Evolutionary conservation across 139 green algal genomes (phyloP), one percentile per base, ranked within the genome.

Genomic region (Chlorella sp.): DNA sequence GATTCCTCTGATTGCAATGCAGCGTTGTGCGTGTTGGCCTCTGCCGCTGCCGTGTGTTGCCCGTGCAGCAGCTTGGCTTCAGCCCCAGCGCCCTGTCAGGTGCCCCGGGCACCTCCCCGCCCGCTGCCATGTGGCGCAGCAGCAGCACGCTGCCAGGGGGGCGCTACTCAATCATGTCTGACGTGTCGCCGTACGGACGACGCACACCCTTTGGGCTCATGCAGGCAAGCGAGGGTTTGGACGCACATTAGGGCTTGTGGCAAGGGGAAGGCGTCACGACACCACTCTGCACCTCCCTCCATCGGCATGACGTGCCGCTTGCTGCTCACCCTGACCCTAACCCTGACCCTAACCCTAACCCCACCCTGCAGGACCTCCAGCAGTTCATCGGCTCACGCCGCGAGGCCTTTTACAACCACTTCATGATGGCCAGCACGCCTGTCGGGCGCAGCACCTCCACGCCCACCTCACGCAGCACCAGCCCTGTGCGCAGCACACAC

Each of bases 371-470:
- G 69, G 49, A 66, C 0, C 62, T 73, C 2, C 23, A 62, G 5
- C 33, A 29, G 27, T 68, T 71, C 51, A 5, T 42, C 22, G 31
- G 10, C 36, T 29, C 42, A 1, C 68, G n/a, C 22, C 49, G 22
- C 0, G 67, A 75, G 61, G 67, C 63, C 23, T 73, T 83, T 20
- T 60, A 34, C 51, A 62, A 70, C 59, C 34, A 71, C 30, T 79
- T 83, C 49, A 66, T 69, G 49, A 49, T 72, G 1, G 33, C 42
- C 1, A 70, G 67, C 1, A 23, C 63, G n/a, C 49, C 59, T 24
- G 32, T 35, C 2, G 24, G 3, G 51, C 31, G 51, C 75, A 32
- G 62, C 67, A 10, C 69, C 34, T 0, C 31, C 6, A n/a, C 4
- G 62, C 69, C 17, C 30, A 69, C n/a, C 69, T 27, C 0, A 50